These are phyloP conservation scores for Agastache rugosa DNA, from an alignment of 257 asterid genomes.

Conservation along the genomic window DNA sequence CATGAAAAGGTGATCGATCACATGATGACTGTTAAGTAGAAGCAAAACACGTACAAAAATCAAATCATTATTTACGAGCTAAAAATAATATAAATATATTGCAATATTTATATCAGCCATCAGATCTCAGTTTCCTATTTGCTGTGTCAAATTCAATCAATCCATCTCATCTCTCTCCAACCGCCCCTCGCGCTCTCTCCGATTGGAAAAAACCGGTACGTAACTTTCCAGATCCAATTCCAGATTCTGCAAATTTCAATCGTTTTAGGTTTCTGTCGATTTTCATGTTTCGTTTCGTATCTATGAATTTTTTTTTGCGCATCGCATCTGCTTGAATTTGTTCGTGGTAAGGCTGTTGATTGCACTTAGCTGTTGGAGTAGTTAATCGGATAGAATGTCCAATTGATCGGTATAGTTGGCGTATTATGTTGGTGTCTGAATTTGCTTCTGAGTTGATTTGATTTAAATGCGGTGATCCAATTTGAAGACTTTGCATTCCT, in stretches of 20 bases:
- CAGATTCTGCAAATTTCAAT: conserved; percentile 27
- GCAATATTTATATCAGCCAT: conserved; percentile 30
- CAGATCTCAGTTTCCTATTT: conserved; percentile 44
- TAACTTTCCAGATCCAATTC: conserved; percentile 44
- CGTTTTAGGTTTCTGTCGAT: neutral
- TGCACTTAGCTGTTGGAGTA: neutral
- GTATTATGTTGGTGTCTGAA: neutral
- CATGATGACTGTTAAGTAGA: conserved; percentile 1
- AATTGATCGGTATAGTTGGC: conserved; percentile 1
- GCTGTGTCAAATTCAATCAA: conserved; percentile 38
- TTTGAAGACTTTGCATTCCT: conserved; percentile 22
- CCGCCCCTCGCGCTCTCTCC: conserved; percentile 38
- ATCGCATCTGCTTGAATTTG: conserved; percentile 30
- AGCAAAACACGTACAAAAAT: neutral
- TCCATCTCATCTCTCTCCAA: conserved; percentile 34
- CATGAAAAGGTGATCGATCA: neutral
- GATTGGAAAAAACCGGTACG: conserved; percentile 41
- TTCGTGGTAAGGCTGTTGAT: conserved; percentile 1
- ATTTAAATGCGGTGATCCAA: conserved; percentile 31
- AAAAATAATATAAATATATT: conserved; percentile 11
- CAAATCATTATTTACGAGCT: neutral
- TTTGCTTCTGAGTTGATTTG: conserved; percentile 30
- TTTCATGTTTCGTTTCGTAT: neutral
- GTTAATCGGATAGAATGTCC: conserved; percentile 17
- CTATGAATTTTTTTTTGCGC: neutral